Percentiles rank a stretch among this genome's conserved stretches.
Conservation (phyloP, 2,329 filamentous ascomycete species). For the Graphiopsis chlorocephala region DNA sequence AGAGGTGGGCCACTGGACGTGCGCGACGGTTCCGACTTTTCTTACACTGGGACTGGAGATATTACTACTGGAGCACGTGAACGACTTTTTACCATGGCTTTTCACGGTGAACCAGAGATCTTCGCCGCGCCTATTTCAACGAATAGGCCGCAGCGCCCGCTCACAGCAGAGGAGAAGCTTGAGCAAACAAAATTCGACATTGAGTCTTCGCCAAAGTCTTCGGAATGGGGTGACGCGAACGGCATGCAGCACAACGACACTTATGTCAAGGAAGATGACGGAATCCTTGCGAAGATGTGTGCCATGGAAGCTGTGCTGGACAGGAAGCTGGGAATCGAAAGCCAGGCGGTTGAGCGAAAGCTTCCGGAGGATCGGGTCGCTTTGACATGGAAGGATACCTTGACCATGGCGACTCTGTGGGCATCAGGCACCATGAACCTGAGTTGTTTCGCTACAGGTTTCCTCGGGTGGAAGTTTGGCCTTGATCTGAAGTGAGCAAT, state of each 20-base stretch:
- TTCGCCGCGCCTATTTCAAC: conserved; percentile 16
- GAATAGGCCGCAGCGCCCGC: conserved; percentile 24
- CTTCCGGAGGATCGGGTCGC: conserved; percentile 44
- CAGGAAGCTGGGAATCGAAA: conserved; percentile 47
- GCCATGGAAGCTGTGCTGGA: conserved; percentile 43
- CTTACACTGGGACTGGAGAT: neutral
- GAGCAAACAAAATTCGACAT: conserved; percentile 27
- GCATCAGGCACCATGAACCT: conserved; percentile 37
- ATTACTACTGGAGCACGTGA: neutral
- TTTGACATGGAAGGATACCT: conserved; percentile 38
- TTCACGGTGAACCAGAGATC: conserved; percentile 24
- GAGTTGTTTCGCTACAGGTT: conserved; percentile 38
- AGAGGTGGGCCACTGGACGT: neutral
- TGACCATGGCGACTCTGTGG: conserved; percentile 37
- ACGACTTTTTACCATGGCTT: conserved; percentile 1
- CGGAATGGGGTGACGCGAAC: neutral
- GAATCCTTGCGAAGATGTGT: conserved; percentile 35
- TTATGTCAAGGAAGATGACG: conserved; percentile 16
- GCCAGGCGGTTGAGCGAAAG: conserved; percentile 48
- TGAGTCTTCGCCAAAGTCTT: conserved; percentile 20
- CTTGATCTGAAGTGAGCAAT: conserved; percentile 37
- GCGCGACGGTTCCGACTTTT: neutral
- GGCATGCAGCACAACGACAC: neutral
- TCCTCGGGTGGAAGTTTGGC: conserved; percentile 50
- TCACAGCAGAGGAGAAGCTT: conserved; percentile 31